Base-by-base conservation (phyloP, 805 yeast genomes). In the Cyberlindnera veronae region DNA sequence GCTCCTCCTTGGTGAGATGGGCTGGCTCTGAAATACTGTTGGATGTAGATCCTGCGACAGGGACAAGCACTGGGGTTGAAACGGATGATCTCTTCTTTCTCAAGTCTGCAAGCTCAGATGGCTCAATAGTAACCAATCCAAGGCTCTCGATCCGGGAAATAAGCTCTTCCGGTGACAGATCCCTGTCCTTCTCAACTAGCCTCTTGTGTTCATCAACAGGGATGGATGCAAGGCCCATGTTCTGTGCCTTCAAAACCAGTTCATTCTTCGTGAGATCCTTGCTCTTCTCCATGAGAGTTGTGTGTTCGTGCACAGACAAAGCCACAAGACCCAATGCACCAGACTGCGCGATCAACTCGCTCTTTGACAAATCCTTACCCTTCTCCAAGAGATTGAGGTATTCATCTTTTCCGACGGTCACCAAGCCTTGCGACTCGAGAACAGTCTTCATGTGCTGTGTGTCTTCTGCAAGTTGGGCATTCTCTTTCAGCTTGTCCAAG, bases 241-340 rank as follows among this genome's bases (percentile, higher is more conserved):
- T 10, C 3, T 14, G 19, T 9, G 34, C 34, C 21, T 15, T 22
- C 13, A 22, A 14, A 21, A 42, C 14, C 10, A 53, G 14, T 23
- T 37, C 41, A 4, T 48, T 44, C 22, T 36, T 44, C 3, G 46
- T 34, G 14, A 34, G 24, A 3, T 41, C 41, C 9, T 28, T 34
- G 17, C 34, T 17, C 22, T 36, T 37, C 18, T 46, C 28, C 14
- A 30, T 11, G 12, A 39, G 22, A n/a, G 15, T 6, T 4, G 21
- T 12, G 21, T 29, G 32, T 8, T 32, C 32, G 4, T 20, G 34
- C 33, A n/a, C 29, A 31, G 34, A 36, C 36, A 23, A 14, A 13
- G 61, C 41, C 10, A 63, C 58, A 36, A 68, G 45, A 6, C 67
- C 71, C 29, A 60, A 48, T 10, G 60, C 64, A 6, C 47, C 42